phyloP scores from a whole-genome alignment of 2,329 filamentous ascomycete genomes.

The Fusarium bulbicola region DNA sequence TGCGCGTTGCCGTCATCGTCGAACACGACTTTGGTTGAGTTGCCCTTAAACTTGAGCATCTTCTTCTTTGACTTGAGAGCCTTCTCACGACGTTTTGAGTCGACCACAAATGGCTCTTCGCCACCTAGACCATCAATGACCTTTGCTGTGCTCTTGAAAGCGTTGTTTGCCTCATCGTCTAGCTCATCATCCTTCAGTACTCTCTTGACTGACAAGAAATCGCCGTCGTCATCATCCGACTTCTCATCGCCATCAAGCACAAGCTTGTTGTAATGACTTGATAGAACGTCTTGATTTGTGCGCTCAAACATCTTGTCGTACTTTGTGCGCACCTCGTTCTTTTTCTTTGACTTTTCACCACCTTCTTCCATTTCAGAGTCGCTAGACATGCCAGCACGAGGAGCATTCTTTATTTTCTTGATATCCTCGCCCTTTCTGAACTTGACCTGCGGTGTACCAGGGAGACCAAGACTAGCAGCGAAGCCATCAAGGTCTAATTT shows the following conservation, averaged over 20 bases:
- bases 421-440: slow-evolving; percentile 90
- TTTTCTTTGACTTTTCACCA: slow-evolving; percentile 66
- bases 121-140: slow-evolving; percentile 74
- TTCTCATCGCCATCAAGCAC: slow-evolving; percentile 68
- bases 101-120: slow-evolving; percentile 80
- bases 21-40: slow-evolving; percentile 85
- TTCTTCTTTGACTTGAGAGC: slow-evolving; percentile 96
- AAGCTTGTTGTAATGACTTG: slow-evolving; percentile 91
- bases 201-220: slow-evolving; percentile 90
- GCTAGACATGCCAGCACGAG: slow-evolving; percentile 71
- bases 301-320: slow-evolving; percentile 98
- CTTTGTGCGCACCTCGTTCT: slow-evolving; percentile 85
- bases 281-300: slow-evolving; percentile 93
- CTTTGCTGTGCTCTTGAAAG: slow-evolving; percentile 58
- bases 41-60: slow-evolving; percentile 88
- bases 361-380: slow-evolving; percentile 67
- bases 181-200: slow-evolving; percentile 78
- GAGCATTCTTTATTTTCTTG: slow-evolving; percentile 87
- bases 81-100: slow-evolving; percentile 95
- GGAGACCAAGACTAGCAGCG: slow-evolving; percentile 85
- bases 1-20: slow-evolving; percentile 91
- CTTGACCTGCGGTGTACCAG: slow-evolving; percentile 91
- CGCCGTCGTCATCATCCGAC: slow-evolving; percentile 67
- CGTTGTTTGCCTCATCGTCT: slow-evolving; percentile 59
- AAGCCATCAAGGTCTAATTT: slow-evolving; percentile 86